Evolutionary conservation across 768 basidiomycete genomes (phyloP).

Genomic region (Hypholoma sublateritium): DNA sequence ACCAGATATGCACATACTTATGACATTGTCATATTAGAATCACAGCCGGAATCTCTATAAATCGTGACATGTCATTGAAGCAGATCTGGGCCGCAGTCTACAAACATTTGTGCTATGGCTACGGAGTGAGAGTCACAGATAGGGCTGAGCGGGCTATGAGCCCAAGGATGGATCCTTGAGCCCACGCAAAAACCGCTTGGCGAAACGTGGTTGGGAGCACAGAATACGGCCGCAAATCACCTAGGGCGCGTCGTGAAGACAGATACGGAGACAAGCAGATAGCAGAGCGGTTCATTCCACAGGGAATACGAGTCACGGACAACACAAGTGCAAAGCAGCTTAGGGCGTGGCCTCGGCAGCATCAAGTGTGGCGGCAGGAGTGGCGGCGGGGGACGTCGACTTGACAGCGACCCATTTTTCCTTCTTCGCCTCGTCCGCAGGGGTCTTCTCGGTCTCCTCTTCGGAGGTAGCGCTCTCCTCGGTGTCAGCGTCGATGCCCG

Average conservation of each 20-base stretch:
- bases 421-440: conserved; percentile 37
- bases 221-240: conserved; percentile 7
- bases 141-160: conserved; percentile 1
- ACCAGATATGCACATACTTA: background rate
- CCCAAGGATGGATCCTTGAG: background rate
- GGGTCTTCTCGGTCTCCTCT: conserved; percentile 56
- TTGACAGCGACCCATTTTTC: conserved; percentile 84
- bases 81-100: conserved; percentile 6
- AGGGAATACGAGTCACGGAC: background rate
- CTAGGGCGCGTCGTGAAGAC: conserved; percentile 6
- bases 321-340: conserved; percentile 7
- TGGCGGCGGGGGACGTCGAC: conserved; percentile 27
- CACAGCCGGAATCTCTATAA: conserved; percentile 1
- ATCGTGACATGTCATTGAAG: background rate
- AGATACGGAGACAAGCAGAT: conserved; percentile 20
- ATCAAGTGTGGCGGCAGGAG: conserved; percentile 18
- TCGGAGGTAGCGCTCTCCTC: conserved; percentile 79
- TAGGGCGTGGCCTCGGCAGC: conserved; percentile 17
- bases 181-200: conserved; percentile 5
- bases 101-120: conserved; percentile 10
- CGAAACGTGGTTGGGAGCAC: conserved; percentile 7
- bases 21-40: background rate
- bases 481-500: conserved; percentile 68
- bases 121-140: conserved; percentile 8
- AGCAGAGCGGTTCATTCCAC: conserved; percentile 9